Evolutionary conservation across 2,329 filamentous ascomycete species (phyloP), one percentile per base, ranked within the genome.

Genomic region (Aspergillus ruber): DNA sequence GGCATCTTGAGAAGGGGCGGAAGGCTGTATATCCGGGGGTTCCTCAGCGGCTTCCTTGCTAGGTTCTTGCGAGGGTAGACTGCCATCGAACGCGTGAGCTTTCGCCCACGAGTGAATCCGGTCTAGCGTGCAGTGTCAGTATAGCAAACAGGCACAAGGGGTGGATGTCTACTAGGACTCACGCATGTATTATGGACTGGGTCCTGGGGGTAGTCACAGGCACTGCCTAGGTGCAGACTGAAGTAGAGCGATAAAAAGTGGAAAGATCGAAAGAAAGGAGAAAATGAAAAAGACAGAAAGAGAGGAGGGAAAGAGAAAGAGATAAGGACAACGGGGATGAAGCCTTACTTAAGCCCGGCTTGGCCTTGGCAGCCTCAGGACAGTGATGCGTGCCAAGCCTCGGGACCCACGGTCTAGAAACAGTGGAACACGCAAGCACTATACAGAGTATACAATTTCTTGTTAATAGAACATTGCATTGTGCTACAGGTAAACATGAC

Each of bases 41-140:
- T 21, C 13, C 20, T 18, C 35, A 32, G 32, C 21, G 27, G 20
- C 18, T 44, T 29, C 9, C 40, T 15, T 25, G 38, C 23, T 46
- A 21, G 45, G 17, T 21, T 21, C 40, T 42, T 39, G 42, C 20
- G 47, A 18, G 42, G 48, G 29, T 29, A 51, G 42, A 48, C 43
- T 56, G 43, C 45, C 48, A 50, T 55, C 55, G 29, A 60, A 62
- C 18, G 63, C 63, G 64, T 67, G 64, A 67, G 64, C 64, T 67
- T 66, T 67, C 64, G 64, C 64, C 64, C 64, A 67, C 64, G 64
- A 66, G 51, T 62, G 56, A 62, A 66, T 66, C 50, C 62, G 63
- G 64, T 67, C 64, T 18, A 21, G 2, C 3, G 36, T 10, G 21
- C 21, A 21, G 21, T 21, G 21, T 21, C 5, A 21, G 21, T 21